Percentiles rank a stretch among this genome's conserved stretches.
These are phyloP conservation scores for Mortierella sp. DNA, from an alignment of 371 early-diverging fungal species.

Conservation along the genomic window DNA sequence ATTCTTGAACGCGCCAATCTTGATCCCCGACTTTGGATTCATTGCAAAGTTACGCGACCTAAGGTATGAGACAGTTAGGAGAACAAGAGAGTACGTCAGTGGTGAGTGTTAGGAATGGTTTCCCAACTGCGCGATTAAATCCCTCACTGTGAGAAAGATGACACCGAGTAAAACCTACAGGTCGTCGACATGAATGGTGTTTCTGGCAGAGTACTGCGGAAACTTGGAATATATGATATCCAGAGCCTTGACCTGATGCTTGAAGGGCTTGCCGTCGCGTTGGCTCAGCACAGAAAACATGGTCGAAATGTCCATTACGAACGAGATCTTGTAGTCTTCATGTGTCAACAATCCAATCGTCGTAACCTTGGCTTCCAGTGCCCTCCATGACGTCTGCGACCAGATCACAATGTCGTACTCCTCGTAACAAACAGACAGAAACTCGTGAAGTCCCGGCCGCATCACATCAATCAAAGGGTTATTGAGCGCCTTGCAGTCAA, in stretches of 20 bases:
- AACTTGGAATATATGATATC: slow-evolving; percentile 73
- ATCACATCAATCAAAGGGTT: slow-evolving; percentile 65
- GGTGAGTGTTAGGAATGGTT: background rate
- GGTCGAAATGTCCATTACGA: slow-evolving; percentile 70
- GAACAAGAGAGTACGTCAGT: background rate
- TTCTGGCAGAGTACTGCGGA: slow-evolving; percentile 59
- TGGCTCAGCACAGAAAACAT: slow-evolving; percentile 70
- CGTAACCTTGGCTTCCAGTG: slow-evolving; percentile 75
- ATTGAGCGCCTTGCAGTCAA: slow-evolving; percentile 69
- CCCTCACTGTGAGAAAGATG: background rate
- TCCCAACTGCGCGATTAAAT: too few relatives aligned
- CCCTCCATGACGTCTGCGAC: slow-evolving; percentile 76
- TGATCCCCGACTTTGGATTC: slow-evolving; percentile 68
- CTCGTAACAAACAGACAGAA: slow-evolving; percentile 68
- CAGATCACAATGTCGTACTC: slow-evolving; percentile 77
- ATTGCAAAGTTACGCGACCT: slow-evolving; percentile 67
- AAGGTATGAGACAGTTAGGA: too few relatives aligned
- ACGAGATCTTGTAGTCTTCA: slow-evolving; percentile 69
- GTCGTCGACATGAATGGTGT: slow-evolving; percentile 76
- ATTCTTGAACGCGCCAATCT: slow-evolving; percentile 71
- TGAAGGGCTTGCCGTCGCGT: slow-evolving; percentile 62
- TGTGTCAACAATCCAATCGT: slow-evolving; percentile 71
- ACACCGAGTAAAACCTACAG: slow-evolving; percentile 40
- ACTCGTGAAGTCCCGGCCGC: slow-evolving; percentile 75
- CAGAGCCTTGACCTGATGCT: slow-evolving; percentile 74